Base-by-base conservation (phyloP, 371 early-diverging fungal genomes). In the Zopfochytrium polystomum region DNA sequence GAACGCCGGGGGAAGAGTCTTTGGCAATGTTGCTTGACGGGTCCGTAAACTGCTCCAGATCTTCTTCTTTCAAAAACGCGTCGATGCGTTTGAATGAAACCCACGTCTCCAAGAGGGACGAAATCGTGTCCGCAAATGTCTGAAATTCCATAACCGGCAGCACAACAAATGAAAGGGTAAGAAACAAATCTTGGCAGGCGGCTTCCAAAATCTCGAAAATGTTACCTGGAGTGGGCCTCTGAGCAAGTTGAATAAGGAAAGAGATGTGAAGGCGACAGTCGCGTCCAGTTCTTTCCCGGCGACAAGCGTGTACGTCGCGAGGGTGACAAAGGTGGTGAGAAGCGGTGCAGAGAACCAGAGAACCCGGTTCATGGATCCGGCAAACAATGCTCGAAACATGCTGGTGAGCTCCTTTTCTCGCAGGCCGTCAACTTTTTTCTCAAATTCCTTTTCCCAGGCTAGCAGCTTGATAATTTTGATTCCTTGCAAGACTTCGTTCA, bases 201-300 rank as follows among this genome's bases (percentile, higher is more conserved):
- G n/a, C n/a, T n/a, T n/a, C n/a, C n/a, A n/a, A n/a, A n/a, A n/a
- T n/a, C n/a, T n/a, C n/a, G n/a, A n/a, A n/a, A n/a, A n/a, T n/a
- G n/a, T n/a, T n/a, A 42, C 42, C 42, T 42, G 42, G 13, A 42
- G n/a, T 13, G n/a, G n/a, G n/a, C n/a, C n/a, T n/a, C n/a, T n/a
- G n/a, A n/a, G n/a, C n/a, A n/a, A n/a, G n/a, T n/a, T 11, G 42
- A 42, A 42, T n/a, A 42, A 42, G 11, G 42, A 11, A 0, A 80
- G 30, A 0, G 70, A 60, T 2, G 77, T 75, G 55, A 80, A 80
- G 2, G 80, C 80, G 3, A 69, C 68, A 7, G 70, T 68, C 27
- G 80, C 68, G n/a, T 71, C 68, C 53, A 79, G n/a, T 13, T 42
- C 42, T 13, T 42, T 42, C 29, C 18, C 15, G 26, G 62, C 33